phyloP scores from a whole-genome alignment of 306 rosid genomes.

The Prunus persica region Prunus_persica_NCBIv2 NC_034014.1:22568001-22568500 shows the following conservation, averaged over 20 bases:
- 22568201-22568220: constrained; percentile 38
- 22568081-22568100: constrained; percentile 40
- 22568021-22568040: neutral
- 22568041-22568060: neutral
- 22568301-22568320: neutral
- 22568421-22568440: neutral
- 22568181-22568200: constrained; percentile 41
- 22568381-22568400: neutral
- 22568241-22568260: constrained; percentile 23
- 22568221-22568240: constrained; percentile 56
- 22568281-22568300: neutral
- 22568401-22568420: too few species aligned
- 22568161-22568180: constrained; percentile 35
- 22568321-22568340: too few species aligned
- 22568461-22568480: too few species aligned
- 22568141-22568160: constrained; percentile 29
- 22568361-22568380: neutral
- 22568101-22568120: constrained; percentile 82
- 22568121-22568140: constrained; percentile 44
- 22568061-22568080: neutral
- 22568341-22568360: neutral
- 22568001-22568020: neutral
- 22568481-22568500: too few species aligned
- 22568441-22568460: too few species aligned
- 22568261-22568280: constrained; percentile 75